phyloP scores from a whole-genome alignment of 2,329 filamentous ascomycete genomes.

The Bipolaris oryzae region DNA sequence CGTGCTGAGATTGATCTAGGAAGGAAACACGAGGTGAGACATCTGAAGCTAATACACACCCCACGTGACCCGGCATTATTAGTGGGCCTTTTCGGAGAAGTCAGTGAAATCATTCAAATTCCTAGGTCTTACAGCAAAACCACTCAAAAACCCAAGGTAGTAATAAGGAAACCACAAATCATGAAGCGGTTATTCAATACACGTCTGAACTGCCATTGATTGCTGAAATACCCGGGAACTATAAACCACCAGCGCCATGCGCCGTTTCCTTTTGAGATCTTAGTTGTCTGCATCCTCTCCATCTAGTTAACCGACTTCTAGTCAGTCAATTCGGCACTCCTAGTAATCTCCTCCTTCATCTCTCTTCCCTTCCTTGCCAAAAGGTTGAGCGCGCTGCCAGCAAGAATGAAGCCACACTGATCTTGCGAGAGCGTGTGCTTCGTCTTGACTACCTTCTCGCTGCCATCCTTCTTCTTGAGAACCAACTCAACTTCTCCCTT shows the following conservation, averaged over 20 bases:
- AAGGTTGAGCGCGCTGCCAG: constrained; percentile 91
- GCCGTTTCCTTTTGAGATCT: not conserved
- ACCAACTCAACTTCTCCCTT: constrained; percentile 74
- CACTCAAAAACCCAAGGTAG: not conserved
- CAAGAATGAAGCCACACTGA: constrained; percentile 89
- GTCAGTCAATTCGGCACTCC: constrained; percentile 48
- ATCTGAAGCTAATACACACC: not conserved
- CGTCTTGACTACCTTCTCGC: constrained; percentile 73
- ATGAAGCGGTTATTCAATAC: not conserved
- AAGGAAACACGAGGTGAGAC: not conserved
- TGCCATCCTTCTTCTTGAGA: constrained; percentile 60
- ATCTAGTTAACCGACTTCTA: constrained; percentile 14
- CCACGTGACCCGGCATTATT: not conserved
- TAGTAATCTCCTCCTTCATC: constrained; percentile 44
- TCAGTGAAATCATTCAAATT: not conserved
- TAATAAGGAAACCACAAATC: not conserved
- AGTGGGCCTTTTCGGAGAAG: too few relatives aligned
- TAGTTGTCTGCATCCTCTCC: not conserved
- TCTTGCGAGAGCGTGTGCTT: constrained; percentile 88
- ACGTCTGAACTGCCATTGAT: not conserved
- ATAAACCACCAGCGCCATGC: not conserved
- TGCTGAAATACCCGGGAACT: not conserved
- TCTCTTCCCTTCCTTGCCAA: constrained; percentile 67
- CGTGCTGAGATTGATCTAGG: not conserved
- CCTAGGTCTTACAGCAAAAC: not conserved